Evolutionary conservation across 2,329 filamentous ascomycete species (phyloP).

Genomic region (Gaeumannomyces tritici): DNA sequence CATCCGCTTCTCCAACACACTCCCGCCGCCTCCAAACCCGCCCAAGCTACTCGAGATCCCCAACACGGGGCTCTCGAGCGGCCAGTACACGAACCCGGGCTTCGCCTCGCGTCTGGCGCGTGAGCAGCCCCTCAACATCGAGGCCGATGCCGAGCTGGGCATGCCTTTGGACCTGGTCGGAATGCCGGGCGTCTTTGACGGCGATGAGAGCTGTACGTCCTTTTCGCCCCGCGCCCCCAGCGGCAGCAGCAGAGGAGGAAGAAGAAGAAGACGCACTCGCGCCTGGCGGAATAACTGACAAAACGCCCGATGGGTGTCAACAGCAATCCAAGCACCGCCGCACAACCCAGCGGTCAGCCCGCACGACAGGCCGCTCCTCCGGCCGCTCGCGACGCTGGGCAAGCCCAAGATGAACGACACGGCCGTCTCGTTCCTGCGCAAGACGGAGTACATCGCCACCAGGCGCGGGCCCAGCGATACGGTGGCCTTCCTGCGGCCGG

Average conservation of each 20-base stretch:
- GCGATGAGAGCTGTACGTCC: constrained; percentile 77
- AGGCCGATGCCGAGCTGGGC: constrained; percentile 92
- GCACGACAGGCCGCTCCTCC: constrained; percentile 73
- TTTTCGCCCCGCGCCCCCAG: constrained; percentile 4
- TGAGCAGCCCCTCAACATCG: constrained; percentile 91
- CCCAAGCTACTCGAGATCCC: constrained; percentile 97
- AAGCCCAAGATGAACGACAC: constrained; percentile 70
- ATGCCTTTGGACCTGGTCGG: constrained; percentile 96
- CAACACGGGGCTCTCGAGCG: constrained; percentile 77
- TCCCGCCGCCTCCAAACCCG: constrained; percentile 87
- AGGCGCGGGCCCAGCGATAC: constrained; percentile 37
- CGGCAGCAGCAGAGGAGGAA: neutral
- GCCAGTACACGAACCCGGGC: constrained; percentile 80
- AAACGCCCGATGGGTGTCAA: neutral
- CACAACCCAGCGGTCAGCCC: constrained; percentile 66
- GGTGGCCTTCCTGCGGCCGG: constrained; percentile 23
- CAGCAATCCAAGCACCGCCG: constrained; percentile 74
- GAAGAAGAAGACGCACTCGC: too few relatives aligned
- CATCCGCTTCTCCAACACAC: constrained; percentile 89
- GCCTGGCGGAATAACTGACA: neutral
- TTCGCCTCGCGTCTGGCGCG: constrained; percentile 84
- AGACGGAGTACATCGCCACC: constrained; percentile 80
- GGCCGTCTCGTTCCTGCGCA: constrained; percentile 84
- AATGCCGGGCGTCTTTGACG: constrained; percentile 89
- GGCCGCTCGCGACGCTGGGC: constrained; percentile 74